Evolutionary conservation across 1,284 basidiomycete genomes (phyloP).

Genomic region (Lignosus rhinocerotis): DNA sequence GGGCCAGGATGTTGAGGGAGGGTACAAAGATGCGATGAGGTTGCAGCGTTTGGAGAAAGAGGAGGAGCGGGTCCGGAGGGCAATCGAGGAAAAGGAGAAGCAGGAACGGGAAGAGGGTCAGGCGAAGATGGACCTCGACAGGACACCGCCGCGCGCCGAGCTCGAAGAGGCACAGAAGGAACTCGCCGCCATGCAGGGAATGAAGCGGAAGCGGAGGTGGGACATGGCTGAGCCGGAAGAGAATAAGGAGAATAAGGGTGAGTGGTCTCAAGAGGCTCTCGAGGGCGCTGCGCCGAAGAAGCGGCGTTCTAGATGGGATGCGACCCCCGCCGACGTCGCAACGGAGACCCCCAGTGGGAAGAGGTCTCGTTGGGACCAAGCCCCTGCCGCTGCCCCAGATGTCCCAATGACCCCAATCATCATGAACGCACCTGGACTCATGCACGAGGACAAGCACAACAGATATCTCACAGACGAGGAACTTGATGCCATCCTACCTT

Average conservation of each 20-base stretch:
- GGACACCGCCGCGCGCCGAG: slow-evolving; percentile 81
- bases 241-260: slow-evolving; percentile 57
- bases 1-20: slow-evolving; percentile 74
- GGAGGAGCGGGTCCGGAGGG: slow-evolving; percentile 81
- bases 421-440: slow-evolving; percentile 82
- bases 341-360: slow-evolving; percentile 63
- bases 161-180: slow-evolving; percentile 69
- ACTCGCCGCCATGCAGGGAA: slow-evolving; percentile 60
- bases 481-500: slow-evolving; percentile 87
- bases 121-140: slow-evolving; percentile 84
- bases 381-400: slow-evolving; percentile 58
- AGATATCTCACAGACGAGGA: slow-evolving; percentile 95
- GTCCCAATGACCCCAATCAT: slow-evolving; percentile 73
- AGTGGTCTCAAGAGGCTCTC: slow-evolving; percentile 74
- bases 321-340: slow-evolving; percentile 71
- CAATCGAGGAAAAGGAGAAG: slow-evolving; percentile 87
- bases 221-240: slow-evolving; percentile 73
- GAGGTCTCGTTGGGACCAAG: slow-evolving; percentile 97
- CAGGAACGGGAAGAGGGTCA: slow-evolving; percentile 79
- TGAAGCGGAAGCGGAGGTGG: slow-evolving; percentile 87
- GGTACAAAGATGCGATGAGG: slow-evolving; percentile 97
- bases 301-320: slow-evolving; percentile 92
- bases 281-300: slow-evolving; percentile 82
- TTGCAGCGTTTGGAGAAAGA: slow-evolving; percentile 91
- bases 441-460: slow-evolving; percentile 92